These are phyloP conservation scores for Colletotrichum salicis DNA, from an alignment of 2,329 filamentous ascomycete species.

Conservation along the genomic window DNA sequence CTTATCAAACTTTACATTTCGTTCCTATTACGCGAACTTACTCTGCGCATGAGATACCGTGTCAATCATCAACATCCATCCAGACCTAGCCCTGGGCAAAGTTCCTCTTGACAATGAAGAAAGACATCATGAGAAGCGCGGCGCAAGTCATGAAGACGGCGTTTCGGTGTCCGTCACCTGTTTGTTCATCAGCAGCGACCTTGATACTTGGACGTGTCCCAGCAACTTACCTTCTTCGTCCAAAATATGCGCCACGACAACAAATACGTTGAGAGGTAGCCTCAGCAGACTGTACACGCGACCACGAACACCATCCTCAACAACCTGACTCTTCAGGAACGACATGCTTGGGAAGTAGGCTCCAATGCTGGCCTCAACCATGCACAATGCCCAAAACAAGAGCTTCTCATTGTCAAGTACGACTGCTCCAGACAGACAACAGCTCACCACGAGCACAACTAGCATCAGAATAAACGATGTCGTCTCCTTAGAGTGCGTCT, in stretches of 20 bases:
- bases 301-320: conserved; percentile 64
- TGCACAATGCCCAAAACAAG: conserved; percentile 66
- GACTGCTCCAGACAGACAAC: conserved; percentile 53
- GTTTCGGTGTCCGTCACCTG: conserved; percentile 44
- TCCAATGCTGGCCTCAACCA: conserved; percentile 67
- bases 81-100: conserved; percentile 8
- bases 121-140: conserved; percentile 33
- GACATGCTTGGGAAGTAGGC: conserved; percentile 68
- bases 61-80: background rate
- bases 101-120: conserved; percentile 37
- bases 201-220: background rate
- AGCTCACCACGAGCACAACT: conserved; percentile 45
- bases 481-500: conserved; percentile 44
- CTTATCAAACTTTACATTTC: background rate
- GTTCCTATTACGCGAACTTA: background rate
- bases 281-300: conserved; percentile 67
- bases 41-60: background rate
- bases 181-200: background rate
- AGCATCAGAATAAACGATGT: conserved; percentile 49
- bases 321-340: conserved; percentile 62
- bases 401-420: conserved; percentile 53
- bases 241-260: conserved; percentile 58
- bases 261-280: conserved; percentile 66
- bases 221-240: conserved; percentile 52
- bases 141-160: conserved; percentile 41